Evolutionary conservation across 768 basidiomycete genomes (phyloP), one percentile per base, ranked within the genome.

Genomic region (Punctularia strigosozonata): DNA sequence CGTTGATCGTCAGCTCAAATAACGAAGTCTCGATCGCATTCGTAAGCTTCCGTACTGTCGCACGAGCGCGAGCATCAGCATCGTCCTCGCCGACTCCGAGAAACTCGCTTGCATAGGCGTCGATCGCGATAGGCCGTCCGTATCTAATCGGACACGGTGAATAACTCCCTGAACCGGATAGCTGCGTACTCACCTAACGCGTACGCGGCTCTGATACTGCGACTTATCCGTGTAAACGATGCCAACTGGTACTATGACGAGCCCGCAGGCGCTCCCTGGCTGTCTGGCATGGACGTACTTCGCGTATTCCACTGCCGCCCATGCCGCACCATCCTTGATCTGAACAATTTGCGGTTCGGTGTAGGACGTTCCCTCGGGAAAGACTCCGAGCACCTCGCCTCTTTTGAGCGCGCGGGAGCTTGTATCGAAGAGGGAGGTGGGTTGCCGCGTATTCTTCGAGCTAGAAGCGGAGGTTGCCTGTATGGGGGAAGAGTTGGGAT

Each of bases 151-250:
- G n/a, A n/a, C n/a, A n/a, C n/a, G n/a, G n/a, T n/a, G n/a, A n/a
- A n/a, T n/a, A 20, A 4, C 13, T 18, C 20, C 31, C 28, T 35
- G 3, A 24, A 26, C 5, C 13, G 40, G 25, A 24, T 35, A 7
- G 0, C 23, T 32, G 38, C 7, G 1, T 34, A 13, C 36, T 40
- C 26, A 50, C 48, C 20, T 33, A 14, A 41, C 38, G 15, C 42
- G 20, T 49, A 71, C 68, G 41, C 74, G 55, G 52, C 74, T 79
- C 41, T 70, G 59, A 52, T 80, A 85, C 48, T 64, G 67, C 7
- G 70, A 60, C 59, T 86, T 82, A 48, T 83, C 69, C 14, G 72
- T 75, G 57, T 84, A 87, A 7, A 75, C 75, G 39, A 86, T 70
- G 1, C 66, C 71, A n/a, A 75, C 74, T 0, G 80, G 81, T 1